These are phyloP conservation scores for Arctium minus DNA, from an alignment of 129 eudicot species.

Conservation along the genomic window DNA sequence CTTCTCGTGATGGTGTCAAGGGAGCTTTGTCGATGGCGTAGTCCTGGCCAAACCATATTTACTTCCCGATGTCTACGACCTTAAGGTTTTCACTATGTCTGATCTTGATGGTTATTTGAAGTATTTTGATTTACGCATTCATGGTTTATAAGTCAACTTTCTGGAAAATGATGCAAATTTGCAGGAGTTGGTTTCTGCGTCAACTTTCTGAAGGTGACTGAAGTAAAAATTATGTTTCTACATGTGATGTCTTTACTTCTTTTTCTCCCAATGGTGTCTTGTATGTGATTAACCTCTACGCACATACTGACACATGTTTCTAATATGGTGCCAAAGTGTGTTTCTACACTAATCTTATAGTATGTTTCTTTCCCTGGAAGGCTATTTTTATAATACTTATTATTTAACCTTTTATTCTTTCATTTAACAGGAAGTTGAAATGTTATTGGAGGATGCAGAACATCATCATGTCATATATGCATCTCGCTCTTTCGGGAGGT, in stretches of 20 bases:
- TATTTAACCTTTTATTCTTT: background rate
- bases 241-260: background rate
- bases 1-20: slow-evolving; percentile 62
- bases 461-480: slow-evolving; percentile 44
- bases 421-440: slow-evolving; percentile 57
- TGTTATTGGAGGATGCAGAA: slow-evolving; percentile 51
- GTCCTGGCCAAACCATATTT: slow-evolving; percentile 70
- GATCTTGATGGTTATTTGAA: background rate
- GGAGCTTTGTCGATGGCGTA: slow-evolving; percentile 63
- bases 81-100: slow-evolving; percentile 53
- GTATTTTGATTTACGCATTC: background rate
- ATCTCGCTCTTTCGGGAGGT: slow-evolving; percentile 36
- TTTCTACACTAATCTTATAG: background rate
- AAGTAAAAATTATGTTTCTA: background rate
- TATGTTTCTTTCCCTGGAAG: background rate
- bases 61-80: slow-evolving; percentile 17
- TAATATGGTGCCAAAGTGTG: background rate
- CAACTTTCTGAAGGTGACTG: slow-evolving; percentile 39
- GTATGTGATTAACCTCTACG: background rate
- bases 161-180: slow-evolving; percentile 3
- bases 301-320: background rate
- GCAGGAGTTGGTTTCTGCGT: slow-evolving; percentile 69
- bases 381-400: background rate
- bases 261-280: background rate
- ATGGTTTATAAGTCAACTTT: background rate